Evolutionary conservation across 2,329 filamentous ascomycete genomes (phyloP), one percentile per base, ranked within the genome.

Genomic region (Fusarium sp.): DNA sequence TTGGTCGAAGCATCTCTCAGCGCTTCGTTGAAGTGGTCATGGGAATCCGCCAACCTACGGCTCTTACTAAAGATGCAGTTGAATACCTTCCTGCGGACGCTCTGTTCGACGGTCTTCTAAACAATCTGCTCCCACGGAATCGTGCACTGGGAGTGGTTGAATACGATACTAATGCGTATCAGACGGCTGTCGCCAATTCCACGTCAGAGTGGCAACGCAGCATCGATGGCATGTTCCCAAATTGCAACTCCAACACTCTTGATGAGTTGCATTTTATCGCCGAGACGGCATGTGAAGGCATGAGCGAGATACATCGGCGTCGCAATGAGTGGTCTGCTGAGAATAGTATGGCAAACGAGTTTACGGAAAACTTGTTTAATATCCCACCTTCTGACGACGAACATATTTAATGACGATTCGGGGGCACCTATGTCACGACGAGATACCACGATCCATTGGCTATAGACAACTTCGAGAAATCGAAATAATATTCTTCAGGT

Each of bases 11-110:
- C 63, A 62, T 86, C 26, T 83, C 84, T 28, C 83, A 86, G 75
- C 84, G 85, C 55, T 87, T 87, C 66, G 84, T 86, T 61, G 85
- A 87, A 70, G 83, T 86, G 8, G 82, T 81, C 39, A 81, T 77
- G 67, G 85, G 85, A 35, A 75, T 84, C 39, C 70, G 77, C 51
- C 85, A 86, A 66, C 83, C 84, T 22, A 71, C 77, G 28, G 73
- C 77, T 24, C 75, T 80, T 3, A 76, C 77, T 6, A 82, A 83
- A 28, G 76, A 81, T 12, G 73, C 79, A 3, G 77, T 84, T 12
- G 77, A 80, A 38, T 85, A 83, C 66, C 70, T 82, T 22, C 81
- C 82, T 4, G 71, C 65, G 17, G 75, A 81, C 51, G 44, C 74
- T 10, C 66, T 65, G 12, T 58, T 78, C 58, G 81, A 83, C 47